These are phyloP conservation scores for Gloeophyllum trabeum DNA, from an alignment of 768 basidiomycete genomes.

Conservation along the genomic window DNA sequence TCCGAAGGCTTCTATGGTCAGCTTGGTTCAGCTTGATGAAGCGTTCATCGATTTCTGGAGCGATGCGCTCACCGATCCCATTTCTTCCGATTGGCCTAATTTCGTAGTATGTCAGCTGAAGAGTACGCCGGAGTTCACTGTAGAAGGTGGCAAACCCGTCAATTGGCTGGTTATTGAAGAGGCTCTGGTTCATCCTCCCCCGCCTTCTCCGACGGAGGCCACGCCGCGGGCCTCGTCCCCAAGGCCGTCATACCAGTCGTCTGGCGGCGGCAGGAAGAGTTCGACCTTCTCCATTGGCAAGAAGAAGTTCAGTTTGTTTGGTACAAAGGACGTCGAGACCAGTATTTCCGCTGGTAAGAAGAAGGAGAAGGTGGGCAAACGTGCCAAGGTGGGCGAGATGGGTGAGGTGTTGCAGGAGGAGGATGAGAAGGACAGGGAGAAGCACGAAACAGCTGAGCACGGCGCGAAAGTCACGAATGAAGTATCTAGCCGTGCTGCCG, in stretches of 20 bases:
- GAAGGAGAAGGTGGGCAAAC: conserved; percentile 17
- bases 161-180: conserved; percentile 68
- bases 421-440: conserved; percentile 10
- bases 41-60: conserved; percentile 80
- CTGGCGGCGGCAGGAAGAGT: conserved; percentile 6
- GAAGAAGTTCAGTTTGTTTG: conserved; percentile 61
- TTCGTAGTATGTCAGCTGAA: conserved; percentile 67
- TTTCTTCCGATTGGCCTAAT: conserved; percentile 51
- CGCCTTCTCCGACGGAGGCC: conserved; percentile 14
- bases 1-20: conserved; percentile 31
- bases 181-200: conserved; percentile 28
- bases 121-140: conserved; percentile 8
- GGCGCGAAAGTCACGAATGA: too few species aligned
- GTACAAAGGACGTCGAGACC: conserved; percentile 15
- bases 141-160: conserved; percentile 26
- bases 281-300: too few species aligned
- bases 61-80: conserved; percentile 61
- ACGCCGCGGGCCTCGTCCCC: conserved; percentile 10
- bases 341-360: conserved; percentile 15
- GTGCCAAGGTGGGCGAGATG: conserved; percentile 49
- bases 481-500: too few species aligned
- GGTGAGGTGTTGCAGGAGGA: conserved; percentile 58
- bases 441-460: neutral
- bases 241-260: too few species aligned
- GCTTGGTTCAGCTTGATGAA: conserved; percentile 57